Evolutionary conservation across 306 rosid genomes (phyloP), one percentile per base, ranked within the genome.

Genomic region (Herpetospermum pedunculosum): DNA sequence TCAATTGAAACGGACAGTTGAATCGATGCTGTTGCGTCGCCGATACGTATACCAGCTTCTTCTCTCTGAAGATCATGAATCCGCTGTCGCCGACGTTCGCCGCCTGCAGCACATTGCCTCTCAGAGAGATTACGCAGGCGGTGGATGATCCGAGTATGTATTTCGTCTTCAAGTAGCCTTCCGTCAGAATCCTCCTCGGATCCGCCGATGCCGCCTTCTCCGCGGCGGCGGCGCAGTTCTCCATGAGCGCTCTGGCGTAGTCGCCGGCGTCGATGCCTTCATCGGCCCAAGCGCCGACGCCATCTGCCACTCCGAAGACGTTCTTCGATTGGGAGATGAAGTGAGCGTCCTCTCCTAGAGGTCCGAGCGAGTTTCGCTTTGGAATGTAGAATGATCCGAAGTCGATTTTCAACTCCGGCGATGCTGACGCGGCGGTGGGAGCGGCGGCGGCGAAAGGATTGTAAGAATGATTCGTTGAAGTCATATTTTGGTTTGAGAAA

Each of bases 31-130:
- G 78, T 15, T 73, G 78, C 16, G 21, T 14, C 19, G 0, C 54
- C 8, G 84, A 81, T 14, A 30, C 50, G 48, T 19, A 64, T 4
- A 58, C 1, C 2, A 58, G n/a, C 58, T 15, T 57, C 13, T 55
- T 47, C 40, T 58, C 16, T 30, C 81, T 71, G 64, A 81, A 77
- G 13, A 81, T n/a, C 67, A 81, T 37, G 55, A 81, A 77, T 9
- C 81, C 78, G 57, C 73, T 77, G 29, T 72, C 76, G 15, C 78
- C 84, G n/a, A 77, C 23, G 5, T 68, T 81, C 13, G 48, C 68
- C 12, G 72, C 37, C 15, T 23, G 53, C 28, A 81, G 21, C 0
- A 26, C 9, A n/a, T 72, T 47, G 18, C 23, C 41, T 3, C 35
- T 73, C 9, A 73, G 76, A 18, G 75, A 19, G 9, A 55, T 4